Percentiles rank a stretch among this genome's conserved stretches.
Conservation (phyloP, 2,329 filamentous ascomycete genomes). For the Penicillium digitatum region DNA sequence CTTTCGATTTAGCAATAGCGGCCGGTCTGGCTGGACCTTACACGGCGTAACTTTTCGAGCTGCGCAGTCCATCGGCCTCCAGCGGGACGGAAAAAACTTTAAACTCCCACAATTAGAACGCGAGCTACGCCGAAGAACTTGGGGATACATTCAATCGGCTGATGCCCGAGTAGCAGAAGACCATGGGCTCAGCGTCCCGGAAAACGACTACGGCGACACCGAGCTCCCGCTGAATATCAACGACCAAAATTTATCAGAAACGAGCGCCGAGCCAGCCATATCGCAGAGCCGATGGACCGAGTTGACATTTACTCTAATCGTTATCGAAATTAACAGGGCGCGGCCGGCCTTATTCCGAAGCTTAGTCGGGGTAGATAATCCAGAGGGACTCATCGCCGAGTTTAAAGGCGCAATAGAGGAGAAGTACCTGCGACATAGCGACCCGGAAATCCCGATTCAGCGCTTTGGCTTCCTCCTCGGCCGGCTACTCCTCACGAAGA, state of each 20-base stretch:
- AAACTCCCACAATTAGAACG: slow-evolving; percentile 50
- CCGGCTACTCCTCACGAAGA: slow-evolving; percentile 33
- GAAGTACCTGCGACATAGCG: slow-evolving; percentile 49
- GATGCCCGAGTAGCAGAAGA: slow-evolving; percentile 53
- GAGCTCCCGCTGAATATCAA: slow-evolving; percentile 47
- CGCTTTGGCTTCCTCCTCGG: slow-evolving; percentile 32
- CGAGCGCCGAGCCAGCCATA: slow-evolving; percentile 47
- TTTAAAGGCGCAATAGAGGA: slow-evolving; percentile 48
- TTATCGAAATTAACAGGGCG: slow-evolving; percentile 50
- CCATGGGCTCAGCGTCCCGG: slow-evolving; percentile 52
- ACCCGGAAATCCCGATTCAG: slow-evolving; percentile 50
- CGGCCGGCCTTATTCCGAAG: slow-evolving; percentile 11
- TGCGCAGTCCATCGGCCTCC: slow-evolving; percentile 48
- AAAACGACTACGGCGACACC: slow-evolving; percentile 45
- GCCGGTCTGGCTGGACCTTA: slow-evolving; percentile 45
- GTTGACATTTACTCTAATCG: slow-evolving; percentile 55
- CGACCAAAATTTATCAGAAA: slow-evolving; percentile 50
- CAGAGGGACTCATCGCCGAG: slow-evolving; percentile 40
- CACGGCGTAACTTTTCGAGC: slow-evolving; percentile 52
- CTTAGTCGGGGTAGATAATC: not conserved
- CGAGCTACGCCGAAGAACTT: slow-evolving; percentile 52
- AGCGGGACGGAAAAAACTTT: slow-evolving; percentile 52
- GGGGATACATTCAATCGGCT: slow-evolving; percentile 51
- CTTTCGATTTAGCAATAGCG: slow-evolving; percentile 21
- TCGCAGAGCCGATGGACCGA: slow-evolving; percentile 54